Evolutionary conservation across 192 early-diverging fungal species (phyloP).

Genomic region (Podila minutissima): DNA sequence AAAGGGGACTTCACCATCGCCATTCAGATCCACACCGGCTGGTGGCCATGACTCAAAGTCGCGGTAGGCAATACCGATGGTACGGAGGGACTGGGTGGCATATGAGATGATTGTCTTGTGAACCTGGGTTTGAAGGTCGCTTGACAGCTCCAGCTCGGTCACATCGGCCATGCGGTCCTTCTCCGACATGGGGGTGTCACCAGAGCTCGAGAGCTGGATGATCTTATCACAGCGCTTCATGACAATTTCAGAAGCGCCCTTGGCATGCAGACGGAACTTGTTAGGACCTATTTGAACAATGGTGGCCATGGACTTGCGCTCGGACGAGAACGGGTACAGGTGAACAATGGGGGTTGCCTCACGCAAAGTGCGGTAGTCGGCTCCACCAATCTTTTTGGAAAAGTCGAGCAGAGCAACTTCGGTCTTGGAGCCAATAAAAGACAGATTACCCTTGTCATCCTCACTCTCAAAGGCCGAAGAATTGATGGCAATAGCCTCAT

Average conservation of each 20-base stretch:
- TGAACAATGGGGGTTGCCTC: conserved; percentile 69
- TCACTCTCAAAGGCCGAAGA: conserved; percentile 77
- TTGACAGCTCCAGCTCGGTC: conserved; percentile 22
- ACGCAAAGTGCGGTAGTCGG: conserved; percentile 72
- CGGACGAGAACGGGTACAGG: conserved; percentile 91
- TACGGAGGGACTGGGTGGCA: conserved; percentile 86
- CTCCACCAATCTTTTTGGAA: conserved; percentile 70
- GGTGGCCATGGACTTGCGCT: conserved; percentile 94
- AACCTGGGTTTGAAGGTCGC: conserved; percentile 45
- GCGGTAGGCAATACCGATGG: conserved; percentile 88
- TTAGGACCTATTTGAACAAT: conserved; percentile 57
- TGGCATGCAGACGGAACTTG: conserved; percentile 83
- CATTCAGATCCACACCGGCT: conserved; percentile 37
- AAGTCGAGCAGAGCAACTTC: conserved; percentile 92
- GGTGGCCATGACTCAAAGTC: conserved; percentile 78
- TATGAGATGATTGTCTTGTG: conserved; percentile 72
- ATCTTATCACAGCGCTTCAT: conserved; percentile 72
- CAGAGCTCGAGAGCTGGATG: conserved; percentile 38
- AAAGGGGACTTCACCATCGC: conserved; percentile 64
- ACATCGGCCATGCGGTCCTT: conserved; percentile 24
- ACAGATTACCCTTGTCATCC: conserved; percentile 55
- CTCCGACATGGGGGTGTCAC: conserved; percentile 12
- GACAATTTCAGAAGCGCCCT: conserved; percentile 94
- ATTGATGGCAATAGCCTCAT: conserved; percentile 84
- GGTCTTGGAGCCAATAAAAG: conserved; percentile 92